These are phyloP conservation scores for Russula dissimulans DNA, from an alignment of 768 basidiomycete species.

Conservation along the genomic window DNA sequence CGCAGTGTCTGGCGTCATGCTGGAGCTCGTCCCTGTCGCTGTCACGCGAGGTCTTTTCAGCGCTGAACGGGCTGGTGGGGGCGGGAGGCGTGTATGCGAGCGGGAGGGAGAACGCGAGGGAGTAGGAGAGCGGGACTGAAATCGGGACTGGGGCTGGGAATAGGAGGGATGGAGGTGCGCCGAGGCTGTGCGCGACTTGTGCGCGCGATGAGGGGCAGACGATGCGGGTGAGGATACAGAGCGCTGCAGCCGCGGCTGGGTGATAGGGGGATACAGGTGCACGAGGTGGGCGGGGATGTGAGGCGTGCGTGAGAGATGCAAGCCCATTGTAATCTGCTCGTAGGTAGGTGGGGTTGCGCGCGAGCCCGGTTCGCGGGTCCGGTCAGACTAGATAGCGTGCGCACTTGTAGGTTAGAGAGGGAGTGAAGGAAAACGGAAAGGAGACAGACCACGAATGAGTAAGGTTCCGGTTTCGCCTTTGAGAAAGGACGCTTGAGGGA, in stretches of 20 bases:
- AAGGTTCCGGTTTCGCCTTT: background rate
- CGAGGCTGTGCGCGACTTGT: slow-evolving; percentile 20
- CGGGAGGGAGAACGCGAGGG: background rate
- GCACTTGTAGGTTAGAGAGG: background rate
- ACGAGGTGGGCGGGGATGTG: slow-evolving; percentile 42
- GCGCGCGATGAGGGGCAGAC: slow-evolving; percentile 22
- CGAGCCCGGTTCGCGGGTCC: slow-evolving; percentile 33
- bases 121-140: background rate
- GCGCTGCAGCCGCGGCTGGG: slow-evolving; percentile 3
- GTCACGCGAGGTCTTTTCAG: slow-evolving; percentile 43
- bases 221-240: slow-evolving; percentile 11
- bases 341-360: slow-evolving; percentile 47
- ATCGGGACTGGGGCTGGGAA: background rate
- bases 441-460: background rate
- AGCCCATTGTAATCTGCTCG: slow-evolving; percentile 74
- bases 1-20: slow-evolving; percentile 23
- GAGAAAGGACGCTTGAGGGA: slow-evolving; percentile 12
- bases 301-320: slow-evolving; percentile 68
- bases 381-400: slow-evolving; percentile 18
- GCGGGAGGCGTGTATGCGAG: slow-evolving; percentile 29
- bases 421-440: background rate
- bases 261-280: background rate
- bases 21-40: slow-evolving; percentile 28
- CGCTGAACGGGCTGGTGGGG: slow-evolving; percentile 55
- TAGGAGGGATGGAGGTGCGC: slow-evolving; percentile 17